These are phyloP conservation scores for Mortierella polycephala DNA, from an alignment of 371 early-diverging fungal species.

Conservation along the genomic window DNA sequence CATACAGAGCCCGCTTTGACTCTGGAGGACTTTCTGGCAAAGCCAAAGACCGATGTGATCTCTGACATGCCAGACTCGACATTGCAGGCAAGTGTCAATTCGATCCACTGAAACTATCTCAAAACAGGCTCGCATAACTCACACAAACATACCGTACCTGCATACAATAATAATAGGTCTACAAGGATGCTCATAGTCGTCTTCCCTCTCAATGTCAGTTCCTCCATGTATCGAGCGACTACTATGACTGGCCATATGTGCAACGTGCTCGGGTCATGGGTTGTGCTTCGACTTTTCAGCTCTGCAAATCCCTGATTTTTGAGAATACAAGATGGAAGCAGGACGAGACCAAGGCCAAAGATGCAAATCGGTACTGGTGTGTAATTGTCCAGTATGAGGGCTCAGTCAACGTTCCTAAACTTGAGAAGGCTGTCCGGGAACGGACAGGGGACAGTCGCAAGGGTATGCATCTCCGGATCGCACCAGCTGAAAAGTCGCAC, in stretches of 20 bases:
- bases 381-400: slow-evolving; percentile 70
- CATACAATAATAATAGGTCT: slow-evolving; percentile 14
- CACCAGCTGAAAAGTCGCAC: slow-evolving; percentile 45
- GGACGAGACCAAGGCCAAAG: slow-evolving; percentile 28
- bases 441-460: slow-evolving; percentile 53
- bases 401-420: slow-evolving; percentile 62
- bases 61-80: slow-evolving; percentile 35
- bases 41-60: slow-evolving; percentile 18
- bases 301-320: slow-evolving; percentile 76
- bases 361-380: slow-evolving; percentile 48
- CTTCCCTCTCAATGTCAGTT: slow-evolving; percentile 49
- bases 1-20: slow-evolving; percentile 20
- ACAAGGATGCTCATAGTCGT: slow-evolving; percentile 39
- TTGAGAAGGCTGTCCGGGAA: slow-evolving; percentile 67
- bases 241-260: slow-evolving; percentile 69
- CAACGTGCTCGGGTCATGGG: slow-evolving; percentile 62
- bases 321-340: slow-evolving; percentile 71
- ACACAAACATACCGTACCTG: not conserved
- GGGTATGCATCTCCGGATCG: slow-evolving; percentile 48
- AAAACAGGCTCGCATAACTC: not conserved
- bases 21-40: slow-evolving; percentile 35
- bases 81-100: slow-evolving; percentile 25
- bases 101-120: not conserved
- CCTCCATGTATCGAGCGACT: slow-evolving; percentile 60
- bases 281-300: slow-evolving; percentile 68